Evolutionary conservation across 768 basidiomycete genomes (phyloP).

Genomic region (Tylopilus subfusipes): DNA sequence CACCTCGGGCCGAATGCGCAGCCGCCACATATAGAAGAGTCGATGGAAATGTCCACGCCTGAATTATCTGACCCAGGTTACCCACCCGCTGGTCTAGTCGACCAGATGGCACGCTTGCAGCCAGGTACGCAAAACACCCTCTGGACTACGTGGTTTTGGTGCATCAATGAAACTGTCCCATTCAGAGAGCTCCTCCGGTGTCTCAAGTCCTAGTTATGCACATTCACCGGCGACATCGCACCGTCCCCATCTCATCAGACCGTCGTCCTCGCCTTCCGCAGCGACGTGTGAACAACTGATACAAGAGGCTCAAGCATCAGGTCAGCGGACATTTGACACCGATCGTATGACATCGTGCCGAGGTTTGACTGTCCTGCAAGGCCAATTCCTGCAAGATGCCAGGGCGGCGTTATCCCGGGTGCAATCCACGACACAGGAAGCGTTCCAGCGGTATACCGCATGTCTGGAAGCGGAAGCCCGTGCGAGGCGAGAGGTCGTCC

Average conservation of each 20-base stretch:
- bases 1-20: conserved; percentile 38
- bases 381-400: conserved; percentile 60
- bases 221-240: conserved; percentile 31
- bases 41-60: conserved; percentile 34
- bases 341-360: not conserved
- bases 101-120: conserved; percentile 34
- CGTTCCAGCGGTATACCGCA: conserved; percentile 64
- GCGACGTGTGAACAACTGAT: conserved; percentile 50
- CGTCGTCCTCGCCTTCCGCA: conserved; percentile 50
- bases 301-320: conserved; percentile 57
- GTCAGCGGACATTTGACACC: conserved; percentile 36
- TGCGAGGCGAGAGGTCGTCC: conserved; percentile 58
- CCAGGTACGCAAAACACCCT: conserved; percentile 31
- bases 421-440: conserved; percentile 69
- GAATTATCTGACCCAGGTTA: conserved; percentile 35
- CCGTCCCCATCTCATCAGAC: conserved; percentile 38
- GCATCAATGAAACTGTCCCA: too few relatives aligned
- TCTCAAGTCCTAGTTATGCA: conserved; percentile 31
- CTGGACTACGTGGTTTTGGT: too few relatives aligned
- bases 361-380: conserved; percentile 32
- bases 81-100: conserved; percentile 27
- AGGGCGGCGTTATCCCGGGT: conserved; percentile 58
- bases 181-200: conserved; percentile 27
- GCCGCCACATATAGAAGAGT: conserved; percentile 32
- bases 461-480: conserved; percentile 66